Base-by-base conservation (phyloP, 306 rosid species). In the Abrus pulchellus region DNA sequence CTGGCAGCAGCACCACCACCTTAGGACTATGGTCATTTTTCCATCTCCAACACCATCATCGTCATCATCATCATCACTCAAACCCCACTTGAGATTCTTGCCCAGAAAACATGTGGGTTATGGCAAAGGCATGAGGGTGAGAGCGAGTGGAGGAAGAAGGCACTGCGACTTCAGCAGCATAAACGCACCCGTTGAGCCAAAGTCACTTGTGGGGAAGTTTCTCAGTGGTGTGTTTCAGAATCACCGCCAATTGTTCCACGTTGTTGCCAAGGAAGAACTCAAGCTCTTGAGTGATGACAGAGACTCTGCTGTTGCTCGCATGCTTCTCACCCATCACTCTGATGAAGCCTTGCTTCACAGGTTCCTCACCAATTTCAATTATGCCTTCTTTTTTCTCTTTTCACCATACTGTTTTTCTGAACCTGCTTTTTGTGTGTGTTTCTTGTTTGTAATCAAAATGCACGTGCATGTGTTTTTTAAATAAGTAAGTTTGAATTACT, bases 261-360 rank as follows among this genome's bases (percentile, higher is more conserved):
- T 86, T 8, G 57, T 89, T 8, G 91, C 80, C 1, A 76, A 76
- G 8, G 91, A 91, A 49, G 92, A 93, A 68, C 48, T 93, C 33
- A 90, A 75, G 70, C 66, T 65, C 50, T 74, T 93, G 87, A 87
- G 86, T 9, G 84, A 87, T 64, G 90, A 88, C 12, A 91, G 92
- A 36, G 88, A 85, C 47, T 85, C 48, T 28, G 91, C 93, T 3
- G 40, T 83, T 59, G 28, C 80, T 56, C 94, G 97, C 32, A 83
- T 82, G 91, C 1, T 34, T 2, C 85, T 82, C 57, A 74, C 82
- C 54, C 76, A 70, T 3, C 50, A 48, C 55, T 90, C 97, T 0
- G 86, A 84, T 44, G 93, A 90, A 65, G 92, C 89, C 69, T 57
- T 84, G 60, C 94, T 93, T 64, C 93, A 93, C 63, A 91, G 92